These are phyloP conservation scores for Tieghemiomyces parasiticus DNA, from an alignment of 192 early-diverging fungal genomes.

Conservation along the genomic window DNA sequence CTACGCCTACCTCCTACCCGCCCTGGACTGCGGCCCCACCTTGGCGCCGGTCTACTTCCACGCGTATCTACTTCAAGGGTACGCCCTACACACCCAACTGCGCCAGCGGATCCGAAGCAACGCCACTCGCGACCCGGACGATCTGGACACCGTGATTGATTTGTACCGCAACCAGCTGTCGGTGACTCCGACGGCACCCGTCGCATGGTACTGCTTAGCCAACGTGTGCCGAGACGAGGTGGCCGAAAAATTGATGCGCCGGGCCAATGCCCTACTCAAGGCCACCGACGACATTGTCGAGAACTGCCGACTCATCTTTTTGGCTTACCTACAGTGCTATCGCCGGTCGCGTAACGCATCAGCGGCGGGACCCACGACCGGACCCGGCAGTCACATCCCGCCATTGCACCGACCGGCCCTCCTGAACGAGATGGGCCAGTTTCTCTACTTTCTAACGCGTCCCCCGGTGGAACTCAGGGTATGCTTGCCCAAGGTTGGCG, in stretches of 20 bases:
- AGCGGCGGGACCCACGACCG: neutral
- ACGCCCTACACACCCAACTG: neutral
- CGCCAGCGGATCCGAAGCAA: neutral
- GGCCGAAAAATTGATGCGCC: neutral
- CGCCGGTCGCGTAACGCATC: no score
- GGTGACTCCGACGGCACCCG: neutral
- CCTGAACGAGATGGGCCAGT: slow-evolving; percentile 2
- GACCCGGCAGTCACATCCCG: neutral
- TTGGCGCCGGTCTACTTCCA: neutral
- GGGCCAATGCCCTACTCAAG: slow-evolving; percentile 6
- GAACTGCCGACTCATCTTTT: neutral
- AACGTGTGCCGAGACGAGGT: neutral
- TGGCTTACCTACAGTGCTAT: neutral
- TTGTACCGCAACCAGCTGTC: slow-evolving; percentile 9
- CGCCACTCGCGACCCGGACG: neutral
- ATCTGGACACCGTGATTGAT: neutral
- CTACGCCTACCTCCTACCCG: neutral
- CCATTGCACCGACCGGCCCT: neutral
- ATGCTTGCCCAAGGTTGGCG: neutral
- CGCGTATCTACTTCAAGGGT: slow-evolving; percentile 6
- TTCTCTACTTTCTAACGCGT: slow-evolving; percentile 3
- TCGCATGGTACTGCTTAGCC: slow-evolving; percentile 10
- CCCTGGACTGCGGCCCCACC: neutral
- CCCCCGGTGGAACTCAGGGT: neutral
- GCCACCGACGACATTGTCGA: neutral